These are phyloP conservation scores for Phytophthora capsici DNA, from an alignment of 352 stramenopile species.

Conservation along the genomic window DNA sequence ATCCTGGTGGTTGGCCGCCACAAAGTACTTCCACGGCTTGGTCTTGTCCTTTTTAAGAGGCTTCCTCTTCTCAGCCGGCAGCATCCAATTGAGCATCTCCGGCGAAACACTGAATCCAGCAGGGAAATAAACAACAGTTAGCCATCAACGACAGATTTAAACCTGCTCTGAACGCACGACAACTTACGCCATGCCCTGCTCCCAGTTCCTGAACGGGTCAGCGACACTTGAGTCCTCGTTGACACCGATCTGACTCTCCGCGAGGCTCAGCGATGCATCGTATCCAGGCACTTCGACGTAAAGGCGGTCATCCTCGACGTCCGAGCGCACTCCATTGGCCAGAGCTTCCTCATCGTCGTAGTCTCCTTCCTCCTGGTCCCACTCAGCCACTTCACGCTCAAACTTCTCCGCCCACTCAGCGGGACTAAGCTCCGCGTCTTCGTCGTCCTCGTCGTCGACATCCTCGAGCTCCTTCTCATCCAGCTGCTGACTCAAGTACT, in stretches of 20 bases:
- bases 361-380: conserved; percentile 47
- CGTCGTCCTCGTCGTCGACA: conserved; percentile 39
- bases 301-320: conserved; percentile 70
- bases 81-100: conserved; percentile 89
- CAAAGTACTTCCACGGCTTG: conserved; percentile 86
- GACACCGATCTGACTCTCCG: conserved; percentile 49
- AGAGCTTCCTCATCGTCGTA: conserved; percentile 16
- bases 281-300: conserved; percentile 82
- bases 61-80: conserved; percentile 65
- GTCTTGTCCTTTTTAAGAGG: conserved; percentile 57
- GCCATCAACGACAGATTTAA: conserved; percentile 1
- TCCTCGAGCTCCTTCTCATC: conserved; percentile 44
- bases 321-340: not conserved
- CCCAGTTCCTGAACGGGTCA: conserved; percentile 59
- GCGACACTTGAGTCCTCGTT: conserved; percentile 36
- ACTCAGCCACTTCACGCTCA: conserved; percentile 65
- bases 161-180: not conserved
- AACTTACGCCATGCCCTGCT: conserved; percentile 66
- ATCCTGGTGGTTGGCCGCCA: conserved; percentile 74
- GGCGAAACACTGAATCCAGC: conserved; percentile 41
- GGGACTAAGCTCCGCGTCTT: conserved; percentile 52
- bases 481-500: conserved; percentile 67
- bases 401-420: conserved; percentile 74
- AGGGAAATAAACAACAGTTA: conserved; percentile 1
- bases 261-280: conserved; percentile 65